Conservation (phyloP, 768 basidiomycete species). For the Dentipellis fragilis region DNA sequence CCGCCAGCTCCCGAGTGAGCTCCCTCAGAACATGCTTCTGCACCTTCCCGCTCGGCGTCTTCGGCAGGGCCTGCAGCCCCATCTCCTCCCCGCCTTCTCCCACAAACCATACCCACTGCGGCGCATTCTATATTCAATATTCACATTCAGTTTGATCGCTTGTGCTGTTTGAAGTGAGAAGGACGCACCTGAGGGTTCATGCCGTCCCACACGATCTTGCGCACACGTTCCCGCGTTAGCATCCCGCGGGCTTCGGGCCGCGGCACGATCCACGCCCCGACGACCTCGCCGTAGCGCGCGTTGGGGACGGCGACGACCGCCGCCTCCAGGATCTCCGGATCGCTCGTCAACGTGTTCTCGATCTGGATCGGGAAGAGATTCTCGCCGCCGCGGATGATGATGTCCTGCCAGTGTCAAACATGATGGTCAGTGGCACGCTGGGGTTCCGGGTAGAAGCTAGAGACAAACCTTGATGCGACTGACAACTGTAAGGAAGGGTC, state of each 20-base stretch:
- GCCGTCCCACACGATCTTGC: slow-evolving; percentile 36
- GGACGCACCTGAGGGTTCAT: slow-evolving; percentile 73
- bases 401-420: slow-evolving; percentile 58
- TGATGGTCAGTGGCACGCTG: not conserved
- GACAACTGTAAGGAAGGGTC: slow-evolving; percentile 41
- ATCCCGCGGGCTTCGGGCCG: slow-evolving; percentile 2
- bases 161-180: no score
- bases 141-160: not conserved
- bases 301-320: slow-evolving; percentile 69
- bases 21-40: slow-evolving; percentile 69
- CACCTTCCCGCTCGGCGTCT: slow-evolving; percentile 83
- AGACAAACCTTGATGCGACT: slow-evolving; percentile 64
- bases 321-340: slow-evolving; percentile 55
- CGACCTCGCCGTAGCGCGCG: slow-evolving; percentile 60
- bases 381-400: slow-evolving; percentile 84
- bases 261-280: slow-evolving; percentile 69
- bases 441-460: not conserved
- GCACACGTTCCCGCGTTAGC: slow-evolving; percentile 42
- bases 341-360: slow-evolving; percentile 57
- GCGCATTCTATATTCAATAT: slow-evolving; percentile 46
- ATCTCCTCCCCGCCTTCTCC: slow-evolving; percentile 59
- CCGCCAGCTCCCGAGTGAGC: slow-evolving; percentile 53
- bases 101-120: slow-evolving; percentile 77
- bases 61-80: slow-evolving; percentile 54
- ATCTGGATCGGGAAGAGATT: slow-evolving; percentile 82